Conservation (phyloP, 2,329 filamentous ascomycete species). For the Pyrenophora tritici-repentis region DNA sequence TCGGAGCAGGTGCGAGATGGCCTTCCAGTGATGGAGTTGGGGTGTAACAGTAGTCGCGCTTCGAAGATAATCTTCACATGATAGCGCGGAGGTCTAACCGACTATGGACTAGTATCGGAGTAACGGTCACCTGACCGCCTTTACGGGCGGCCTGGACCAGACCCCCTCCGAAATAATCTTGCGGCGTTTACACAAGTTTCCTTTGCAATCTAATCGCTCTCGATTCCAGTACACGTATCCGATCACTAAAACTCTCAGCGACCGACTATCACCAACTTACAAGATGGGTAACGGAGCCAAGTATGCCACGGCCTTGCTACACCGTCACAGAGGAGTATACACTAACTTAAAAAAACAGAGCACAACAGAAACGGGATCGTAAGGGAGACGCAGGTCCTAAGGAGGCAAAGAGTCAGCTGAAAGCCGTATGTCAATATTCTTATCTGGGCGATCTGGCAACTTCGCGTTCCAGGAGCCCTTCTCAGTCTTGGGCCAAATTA, state of each 20-base stretch:
- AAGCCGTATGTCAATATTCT: slow-evolving; percentile 31
- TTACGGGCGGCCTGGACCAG: slow-evolving; percentile 26
- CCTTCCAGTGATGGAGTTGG: neutral
- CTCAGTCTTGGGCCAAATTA: neutral
- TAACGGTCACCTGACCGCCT: slow-evolving; percentile 11
- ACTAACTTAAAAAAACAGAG: slow-evolving; percentile 34
- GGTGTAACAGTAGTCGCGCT: neutral
- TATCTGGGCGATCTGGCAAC: neutral
- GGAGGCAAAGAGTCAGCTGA: slow-evolving; percentile 44
- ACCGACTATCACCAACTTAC: slow-evolving; percentile 25
- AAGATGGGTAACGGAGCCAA: slow-evolving; percentile 48
- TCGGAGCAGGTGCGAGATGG: neutral
- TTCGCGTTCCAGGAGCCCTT: neutral
- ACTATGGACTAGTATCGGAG: slow-evolving; percentile 13
- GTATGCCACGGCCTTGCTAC: slow-evolving; percentile 23
- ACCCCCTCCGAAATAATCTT: slow-evolving; percentile 36
- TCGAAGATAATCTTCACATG: slow-evolving; percentile 11
- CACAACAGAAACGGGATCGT: slow-evolving; percentile 48
- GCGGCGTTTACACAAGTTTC: slow-evolving; percentile 17
- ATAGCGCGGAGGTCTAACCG: slow-evolving; percentile 20
- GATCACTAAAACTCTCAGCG: slow-evolving; percentile 13
- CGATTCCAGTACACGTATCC: slow-evolving; percentile 7
- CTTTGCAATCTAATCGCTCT: slow-evolving; percentile 13
- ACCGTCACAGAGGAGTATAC: neutral
- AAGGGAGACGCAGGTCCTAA: slow-evolving; percentile 39